Base-by-base conservation (phyloP, 1,284 basidiomycete species). In the Limonomyces culmigenus region DNA sequence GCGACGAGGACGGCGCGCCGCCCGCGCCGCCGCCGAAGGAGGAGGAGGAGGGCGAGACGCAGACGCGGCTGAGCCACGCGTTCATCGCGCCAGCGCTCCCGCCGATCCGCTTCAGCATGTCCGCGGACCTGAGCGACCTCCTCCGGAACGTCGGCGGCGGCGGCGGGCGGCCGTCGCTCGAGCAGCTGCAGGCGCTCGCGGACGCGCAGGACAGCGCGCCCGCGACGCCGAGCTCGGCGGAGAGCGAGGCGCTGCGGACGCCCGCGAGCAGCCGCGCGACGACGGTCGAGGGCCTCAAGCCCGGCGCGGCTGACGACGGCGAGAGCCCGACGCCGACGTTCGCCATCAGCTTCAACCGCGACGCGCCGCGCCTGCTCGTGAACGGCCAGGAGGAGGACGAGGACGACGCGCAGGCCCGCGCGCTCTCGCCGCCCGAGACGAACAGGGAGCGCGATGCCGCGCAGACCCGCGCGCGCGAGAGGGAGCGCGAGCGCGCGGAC, bases 71-170 rank as follows among this genome's bases (percentile, higher is more conserved):
- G n/a, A 74, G 73, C 13, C 68, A 66, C 44, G 63, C 77, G 11
- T 83, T 72, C 51, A 81, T 83, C 37, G 76, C 78, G 1, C 81
- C 81, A 31, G 80, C 80, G 4, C 58, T 85, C 19, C 81, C 80
- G 3, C 81, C 81, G 0, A 84, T 86, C 45, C 70, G 83, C 17
- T 78, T 86, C 49, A 88, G 84, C 6, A 70, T 91, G 63, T 77
- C 73, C 44, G 66, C 70, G 2, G 86, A 89, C 52, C 86, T 91
- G 44, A 69, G 77, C 1, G 75, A 80, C 41, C 52, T 83, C 14
- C 62, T 81, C 33, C 69, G 55, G 46, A 65, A 67, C 17, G 65
- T 74, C 4, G 64, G 62, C 13, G 62, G 63, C 11, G 54, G 56
- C 34, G 53, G 54, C 17, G 56, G 59, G 10, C 49, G 58, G 33